Base-by-base conservation (phyloP, 129 eudicot species). In the Pulicaria dysenterica region DNA sequence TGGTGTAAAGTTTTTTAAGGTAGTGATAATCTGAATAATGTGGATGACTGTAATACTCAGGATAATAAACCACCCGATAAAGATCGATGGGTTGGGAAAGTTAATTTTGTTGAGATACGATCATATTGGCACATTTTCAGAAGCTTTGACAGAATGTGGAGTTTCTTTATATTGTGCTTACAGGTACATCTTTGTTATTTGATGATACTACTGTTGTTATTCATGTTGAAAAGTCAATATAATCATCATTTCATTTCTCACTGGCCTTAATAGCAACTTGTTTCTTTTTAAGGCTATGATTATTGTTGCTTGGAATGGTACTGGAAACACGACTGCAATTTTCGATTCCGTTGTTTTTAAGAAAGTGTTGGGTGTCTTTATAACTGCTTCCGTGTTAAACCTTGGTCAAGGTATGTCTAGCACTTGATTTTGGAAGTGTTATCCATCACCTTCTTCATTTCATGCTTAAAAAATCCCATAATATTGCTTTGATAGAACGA, bases 61-160 rank as follows among this genome's bases (percentile, higher is more conserved):
- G 97, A 88, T 68, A 80, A 16, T 68, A 83, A 75, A 75, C 82
- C 86, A 73, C 37, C 84, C 73, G 39, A 65, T 34, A 81, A 77
- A 41, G 90, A 84, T 81, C 82, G 95, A 58, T 86, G 90, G 92
- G 75, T 82, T 56, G 97, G 90, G 19, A 91, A 91, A 77, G 96
- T 86, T 38, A 86, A 86, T 79, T 91, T 88, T 81, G 96, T 91
- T 39, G 97, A 91, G 83, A 88, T 91, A 58, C 87, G 97, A 13
- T 80, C 97, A 5, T 88, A 47, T 83, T 91, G 88, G 93, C 97
- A 91, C 76, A 79, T 91, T 44, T 84, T 88, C 72, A 86, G 97
- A 79, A 91, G 97, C 88, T 91, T 91, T 46, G 90, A 91, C 63
- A 77, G 95, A 70, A 91, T 91, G 97, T 91, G 97, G 95, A 85